Percentiles rank a stretch among this genome's conserved stretches.
Conservation (phyloP, 2,329 filamentous ascomycete genomes). For the Alternaria sp. region DNA sequence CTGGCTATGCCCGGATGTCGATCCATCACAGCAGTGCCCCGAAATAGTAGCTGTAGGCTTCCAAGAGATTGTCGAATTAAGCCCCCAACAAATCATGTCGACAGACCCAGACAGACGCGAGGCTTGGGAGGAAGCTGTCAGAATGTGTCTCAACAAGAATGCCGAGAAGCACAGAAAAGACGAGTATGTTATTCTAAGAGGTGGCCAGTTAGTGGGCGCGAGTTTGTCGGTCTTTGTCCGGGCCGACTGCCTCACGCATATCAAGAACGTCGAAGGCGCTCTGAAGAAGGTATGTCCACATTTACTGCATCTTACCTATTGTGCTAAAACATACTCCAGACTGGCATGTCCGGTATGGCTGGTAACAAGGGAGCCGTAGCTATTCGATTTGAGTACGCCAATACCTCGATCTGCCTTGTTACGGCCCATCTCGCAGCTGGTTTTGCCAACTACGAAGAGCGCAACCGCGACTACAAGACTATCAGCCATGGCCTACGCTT, state of each 20-base stretch:
- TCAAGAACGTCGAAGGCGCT: constrained; percentile 96
- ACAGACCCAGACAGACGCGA: constrained; percentile 88
- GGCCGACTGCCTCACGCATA: constrained; percentile 74
- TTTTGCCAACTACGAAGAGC: constrained; percentile 94
- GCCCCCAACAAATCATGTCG: constrained; percentile 98
- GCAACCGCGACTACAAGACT: constrained; percentile 90
- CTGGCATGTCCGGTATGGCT: constrained; percentile 93
- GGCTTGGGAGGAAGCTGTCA: constrained; percentile 85
- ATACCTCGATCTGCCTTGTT: constrained; percentile 91
- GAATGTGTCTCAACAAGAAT: constrained; percentile 75
- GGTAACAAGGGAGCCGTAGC: constrained; percentile 98
- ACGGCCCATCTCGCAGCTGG: constrained; percentile 96
- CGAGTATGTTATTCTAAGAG: constrained; percentile 86
- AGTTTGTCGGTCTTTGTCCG: constrained; percentile 92
- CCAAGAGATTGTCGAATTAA: constrained; percentile 97
- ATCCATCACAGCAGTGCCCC: constrained; percentile 67
- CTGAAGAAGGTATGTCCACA: constrained; percentile 74
- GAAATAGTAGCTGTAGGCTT: constrained; percentile 92
- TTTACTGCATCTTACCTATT: background rate
- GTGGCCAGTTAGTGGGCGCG: constrained; percentile 92
- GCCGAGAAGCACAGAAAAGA: constrained; percentile 70
- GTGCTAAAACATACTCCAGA: constrained; percentile 54
- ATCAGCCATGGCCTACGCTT: constrained; percentile 89
- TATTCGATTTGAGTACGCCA: constrained; percentile 93
- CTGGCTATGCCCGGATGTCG: constrained; percentile 79